Conservation (phyloP, 1,284 basidiomycete genomes). For the Ustilago tritici region DNA sequence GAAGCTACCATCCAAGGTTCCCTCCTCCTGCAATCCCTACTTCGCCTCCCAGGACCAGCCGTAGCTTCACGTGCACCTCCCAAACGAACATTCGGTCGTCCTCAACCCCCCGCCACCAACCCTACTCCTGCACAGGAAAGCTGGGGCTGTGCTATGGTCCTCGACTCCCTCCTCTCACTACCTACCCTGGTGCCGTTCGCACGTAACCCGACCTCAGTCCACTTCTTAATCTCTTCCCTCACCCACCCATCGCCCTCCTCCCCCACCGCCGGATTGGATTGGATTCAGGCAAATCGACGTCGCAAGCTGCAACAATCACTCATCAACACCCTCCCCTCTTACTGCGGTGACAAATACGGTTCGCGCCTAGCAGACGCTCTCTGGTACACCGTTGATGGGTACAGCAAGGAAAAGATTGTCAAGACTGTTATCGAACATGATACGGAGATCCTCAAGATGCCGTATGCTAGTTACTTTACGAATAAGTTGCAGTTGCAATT, state of each 20-base stretch:
- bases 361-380: constrained; percentile 63
- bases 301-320: constrained; percentile 39
- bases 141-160: constrained; percentile 30
- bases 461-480: constrained; percentile 63
- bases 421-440: constrained; percentile 25
- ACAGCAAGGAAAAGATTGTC: constrained; percentile 49
- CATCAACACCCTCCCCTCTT: constrained; percentile 26
- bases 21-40: constrained; percentile 59
- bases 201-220: constrained; percentile 27
- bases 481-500: constrained; percentile 58
- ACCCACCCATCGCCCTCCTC: constrained; percentile 9
- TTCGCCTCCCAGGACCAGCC: constrained; percentile 44
- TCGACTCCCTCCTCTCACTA: constrained; percentile 45
- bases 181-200: constrained; percentile 49
- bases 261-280: constrained; percentile 2
- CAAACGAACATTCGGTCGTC: constrained; percentile 29
- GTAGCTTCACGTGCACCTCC: constrained; percentile 32
- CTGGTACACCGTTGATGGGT: constrained; percentile 61
- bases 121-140: constrained; percentile 2
- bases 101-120: constrained; percentile 4
- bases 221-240: constrained; percentile 51
- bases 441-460: constrained; percentile 47
- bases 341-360: constrained; percentile 63
- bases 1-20: constrained; percentile 59
- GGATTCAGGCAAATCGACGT: constrained; percentile 29